Base-by-base conservation (phyloP, 352 stramenopile species). In the Phytophthora nicotianae region DNA sequence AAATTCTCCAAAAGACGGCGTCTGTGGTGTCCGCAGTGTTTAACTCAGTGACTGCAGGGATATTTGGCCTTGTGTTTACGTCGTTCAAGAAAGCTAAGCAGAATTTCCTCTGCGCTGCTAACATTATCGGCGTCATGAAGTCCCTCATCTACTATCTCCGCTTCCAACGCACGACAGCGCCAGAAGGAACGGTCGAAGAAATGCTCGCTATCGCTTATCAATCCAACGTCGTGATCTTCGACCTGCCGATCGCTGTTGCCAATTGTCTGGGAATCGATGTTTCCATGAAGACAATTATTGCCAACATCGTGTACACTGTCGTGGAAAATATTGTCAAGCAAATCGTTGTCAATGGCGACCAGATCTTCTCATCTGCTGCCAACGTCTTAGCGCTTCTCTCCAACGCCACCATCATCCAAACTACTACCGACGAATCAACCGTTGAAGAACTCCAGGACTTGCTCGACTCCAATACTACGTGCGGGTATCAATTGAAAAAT, bases 21-120 rank as follows among this genome's bases (percentile, higher is more conserved):
- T 60, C 66, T 16, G 74, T 89, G 0, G 67, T 69, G 16, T 56
- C 56, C 10, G 62, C 64, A 8, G 68, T 70, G 2, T 69, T 89
- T 41, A 81, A 72, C 42, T 55, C 57, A 0, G 68, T 75, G 24
- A 78, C 65, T 8, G 58, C 60, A 8, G 79, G 76, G n/a, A 68
- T 88, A 14, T 85, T 83, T 47, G 60, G 68, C 0, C 35, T 26
- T 10, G 51, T 74, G 3, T 72, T 72, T 49, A 50, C 52, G 7
- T 70, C 63, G 24, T 75, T 65, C 54, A 65, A 76, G 47, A 72
- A 52, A 3, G 53, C 63, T 8, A 72, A 72, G 53, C 43, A 58
- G 19, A 55, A 14, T 32, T 70, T 68, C 11, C 29, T 72, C n/a
- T 74, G 43, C 64, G 77, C 67, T 50, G 65, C 40, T 11, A 72